These are phyloP conservation scores for Penicillium soppii DNA, from an alignment of 495 filamentous ascomycete genomes.

Conservation along the genomic window DNA sequence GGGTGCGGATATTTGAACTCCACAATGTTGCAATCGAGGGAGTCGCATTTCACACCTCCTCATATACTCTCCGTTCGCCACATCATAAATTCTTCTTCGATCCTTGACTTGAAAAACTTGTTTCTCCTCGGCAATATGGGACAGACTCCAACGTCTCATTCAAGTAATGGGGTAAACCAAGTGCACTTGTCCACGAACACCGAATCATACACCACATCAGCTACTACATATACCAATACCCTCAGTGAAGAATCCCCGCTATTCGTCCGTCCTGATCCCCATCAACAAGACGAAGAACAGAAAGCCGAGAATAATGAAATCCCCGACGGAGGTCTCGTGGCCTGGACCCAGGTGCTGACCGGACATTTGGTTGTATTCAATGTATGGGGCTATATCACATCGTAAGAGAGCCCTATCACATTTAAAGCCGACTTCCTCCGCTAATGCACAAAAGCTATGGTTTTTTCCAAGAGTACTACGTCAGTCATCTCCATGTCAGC, in stretches of 20 bases:
- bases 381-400: slow-evolving; percentile 63
- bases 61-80: not conserved
- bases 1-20: not conserved
- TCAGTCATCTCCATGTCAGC: slow-evolving; percentile 32
- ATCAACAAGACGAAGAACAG: not conserved
- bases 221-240: not conserved
- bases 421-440: not conserved
- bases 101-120: not conserved
- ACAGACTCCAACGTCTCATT: not conserved
- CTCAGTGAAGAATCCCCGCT: not conserved
- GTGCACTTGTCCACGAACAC: not conserved
- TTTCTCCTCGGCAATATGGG: not conserved
- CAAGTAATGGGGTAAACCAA: not conserved
- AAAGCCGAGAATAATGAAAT: slow-evolving; percentile 2
- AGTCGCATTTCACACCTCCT: not conserved
- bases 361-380: slow-evolving; percentile 58
- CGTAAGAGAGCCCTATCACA: not conserved
- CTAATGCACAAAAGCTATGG: slow-evolving; percentile 50
- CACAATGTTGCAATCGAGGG: not conserved
- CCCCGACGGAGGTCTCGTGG: slow-evolving; percentile 45
- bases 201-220: not conserved
- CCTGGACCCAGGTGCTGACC: slow-evolving; percentile 59
- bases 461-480: slow-evolving; percentile 70
- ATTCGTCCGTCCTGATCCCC: not conserved
- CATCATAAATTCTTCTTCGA: not conserved